phyloP scores from a whole-genome alignment of 176 grass and related monocot species.

The Poa pratensis region DNA sequence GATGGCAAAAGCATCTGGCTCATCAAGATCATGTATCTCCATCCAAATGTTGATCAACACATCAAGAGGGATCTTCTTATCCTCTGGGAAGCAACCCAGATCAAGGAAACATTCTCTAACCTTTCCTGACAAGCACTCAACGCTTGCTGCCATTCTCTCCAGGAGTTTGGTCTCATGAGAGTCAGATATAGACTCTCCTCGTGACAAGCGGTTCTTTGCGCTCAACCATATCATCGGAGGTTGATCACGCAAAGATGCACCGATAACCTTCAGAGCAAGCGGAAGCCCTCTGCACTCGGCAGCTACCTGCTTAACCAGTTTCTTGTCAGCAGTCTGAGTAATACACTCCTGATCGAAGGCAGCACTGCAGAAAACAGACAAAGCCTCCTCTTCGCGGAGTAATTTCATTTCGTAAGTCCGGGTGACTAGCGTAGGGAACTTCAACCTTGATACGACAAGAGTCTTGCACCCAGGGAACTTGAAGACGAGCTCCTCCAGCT shows the following conservation, averaged over 20 bases:
- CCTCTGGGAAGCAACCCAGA: constrained; percentile 92
- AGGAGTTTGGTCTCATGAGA: constrained; percentile 90
- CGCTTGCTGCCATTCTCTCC: constrained; percentile 78
- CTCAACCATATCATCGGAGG: constrained; percentile 94
- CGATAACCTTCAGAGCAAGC: constrained; percentile 89
- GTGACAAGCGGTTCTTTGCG: constrained; percentile 87
- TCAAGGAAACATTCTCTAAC: constrained; percentile 94
- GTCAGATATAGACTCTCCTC: constrained; percentile 82
- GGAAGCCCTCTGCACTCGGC: constrained; percentile 95
- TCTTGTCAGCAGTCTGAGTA: constrained; percentile 79
- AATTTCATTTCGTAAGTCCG: constrained; percentile 78
- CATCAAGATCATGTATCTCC: constrained; percentile 92
- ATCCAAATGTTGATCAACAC: constrained; percentile 96
- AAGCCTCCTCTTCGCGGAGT: constrained; percentile 78
- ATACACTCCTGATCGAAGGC: constrained; percentile 69
- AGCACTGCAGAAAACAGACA: constrained; percentile 78
- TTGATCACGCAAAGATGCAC: constrained; percentile 75
- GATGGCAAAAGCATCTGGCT: constrained; percentile 86
- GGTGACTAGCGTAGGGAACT: constrained; percentile 67
- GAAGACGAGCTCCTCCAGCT: constrained; percentile 85
- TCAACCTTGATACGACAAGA: constrained; percentile 87
- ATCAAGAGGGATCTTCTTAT: constrained; percentile 95
- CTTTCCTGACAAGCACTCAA: constrained; percentile 77
- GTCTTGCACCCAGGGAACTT: constrained; percentile 83
- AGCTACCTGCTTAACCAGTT: constrained; percentile 90